Percentiles rank a stretch among this genome's conserved stretches.
phyloP scores from a whole-genome alignment of 169 alveolate species.

The Cryptosporidium sp. region DNA sequence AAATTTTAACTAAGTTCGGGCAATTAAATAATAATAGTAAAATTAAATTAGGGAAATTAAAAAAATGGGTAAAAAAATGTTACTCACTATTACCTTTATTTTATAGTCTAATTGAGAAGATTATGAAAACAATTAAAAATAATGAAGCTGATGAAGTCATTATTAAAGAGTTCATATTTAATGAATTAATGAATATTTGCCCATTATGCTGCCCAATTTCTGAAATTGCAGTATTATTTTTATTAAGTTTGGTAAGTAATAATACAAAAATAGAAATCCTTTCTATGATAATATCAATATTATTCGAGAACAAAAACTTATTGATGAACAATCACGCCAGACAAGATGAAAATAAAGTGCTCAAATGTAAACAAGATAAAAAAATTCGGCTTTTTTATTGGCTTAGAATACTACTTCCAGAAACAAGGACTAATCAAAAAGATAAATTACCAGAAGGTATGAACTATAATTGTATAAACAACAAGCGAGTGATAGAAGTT shows the following conservation, averaged over 20 bases:
- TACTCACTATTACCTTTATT: constrained; percentile 16
- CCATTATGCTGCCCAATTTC: constrained; percentile 69
- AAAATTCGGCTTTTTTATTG: constrained; percentile 30
- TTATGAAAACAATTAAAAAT: neutral
- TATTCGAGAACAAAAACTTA: neutral
- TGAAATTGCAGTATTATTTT: constrained; percentile 3
- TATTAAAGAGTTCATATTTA: constrained; percentile 3
- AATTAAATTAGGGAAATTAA: constrained; percentile 1
- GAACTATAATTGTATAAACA: neutral
- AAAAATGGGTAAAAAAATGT: constrained; percentile 22
- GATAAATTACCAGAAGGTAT: neutral
- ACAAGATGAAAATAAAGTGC: neutral
- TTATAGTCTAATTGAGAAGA: constrained; percentile 24
- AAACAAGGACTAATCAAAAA: neutral
- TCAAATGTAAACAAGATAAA: neutral
- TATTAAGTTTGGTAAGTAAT: constrained; percentile 19
- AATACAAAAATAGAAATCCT: constrained; percentile 33
- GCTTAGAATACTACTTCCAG: constrained; percentile 46
- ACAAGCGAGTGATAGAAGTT: neutral
- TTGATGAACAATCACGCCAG: neutral
- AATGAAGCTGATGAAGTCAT: neutral
- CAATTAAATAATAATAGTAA: neutral
- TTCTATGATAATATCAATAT: neutral
- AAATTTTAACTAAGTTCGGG: neutral
- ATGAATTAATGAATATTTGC: constrained; percentile 30